These are phyloP conservation scores for Ophiocordyceps camponoti-leonardi DNA, from an alignment of 2,329 filamentous ascomycete genomes.

Conservation along the genomic window DNA sequence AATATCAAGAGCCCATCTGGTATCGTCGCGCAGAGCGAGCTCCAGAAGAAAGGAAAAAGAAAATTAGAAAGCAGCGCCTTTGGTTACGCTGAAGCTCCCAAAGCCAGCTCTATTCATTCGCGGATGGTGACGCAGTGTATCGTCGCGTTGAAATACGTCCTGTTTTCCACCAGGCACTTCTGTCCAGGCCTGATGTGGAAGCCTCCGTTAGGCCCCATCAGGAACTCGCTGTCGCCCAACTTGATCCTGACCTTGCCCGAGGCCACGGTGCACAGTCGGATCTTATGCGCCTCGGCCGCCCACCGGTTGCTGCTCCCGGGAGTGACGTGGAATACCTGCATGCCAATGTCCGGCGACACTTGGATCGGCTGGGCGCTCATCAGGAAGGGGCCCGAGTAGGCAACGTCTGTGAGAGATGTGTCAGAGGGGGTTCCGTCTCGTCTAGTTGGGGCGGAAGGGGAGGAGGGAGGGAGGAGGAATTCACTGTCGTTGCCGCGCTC, in stretches of 20 bases:
- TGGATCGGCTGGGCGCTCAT: constrained; percentile 16
- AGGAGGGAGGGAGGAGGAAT: too few species aligned
- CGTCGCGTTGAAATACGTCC: constrained; percentile 24
- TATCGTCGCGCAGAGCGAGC: background rate
- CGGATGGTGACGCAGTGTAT: constrained; percentile 22
- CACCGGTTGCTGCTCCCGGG: constrained; percentile 18
- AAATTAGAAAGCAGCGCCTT: background rate
- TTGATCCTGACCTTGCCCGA: constrained; percentile 23
- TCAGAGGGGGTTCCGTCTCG: background rate
- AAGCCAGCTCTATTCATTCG: constrained; percentile 3
- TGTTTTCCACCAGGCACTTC: constrained; percentile 22
- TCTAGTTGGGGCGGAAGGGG: too few species aligned
- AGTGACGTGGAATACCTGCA: constrained; percentile 23
- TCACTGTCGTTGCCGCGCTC: constrained; percentile 16
- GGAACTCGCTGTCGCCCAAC: constrained; percentile 18
- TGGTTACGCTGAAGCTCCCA: background rate
- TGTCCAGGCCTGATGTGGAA: constrained; percentile 23
- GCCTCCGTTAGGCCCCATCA: constrained; percentile 24
- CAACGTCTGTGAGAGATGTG: constrained; percentile 17
- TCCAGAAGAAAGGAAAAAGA: background rate
- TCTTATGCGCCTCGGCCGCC: constrained; percentile 9
- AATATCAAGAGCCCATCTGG: background rate
- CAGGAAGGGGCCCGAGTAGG: constrained; percentile 25
- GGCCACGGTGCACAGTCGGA: constrained; percentile 22
- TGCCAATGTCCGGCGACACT: constrained; percentile 19